Conservation (phyloP, 805 yeast species). For the Teunomyces gatunensis region DNA sequence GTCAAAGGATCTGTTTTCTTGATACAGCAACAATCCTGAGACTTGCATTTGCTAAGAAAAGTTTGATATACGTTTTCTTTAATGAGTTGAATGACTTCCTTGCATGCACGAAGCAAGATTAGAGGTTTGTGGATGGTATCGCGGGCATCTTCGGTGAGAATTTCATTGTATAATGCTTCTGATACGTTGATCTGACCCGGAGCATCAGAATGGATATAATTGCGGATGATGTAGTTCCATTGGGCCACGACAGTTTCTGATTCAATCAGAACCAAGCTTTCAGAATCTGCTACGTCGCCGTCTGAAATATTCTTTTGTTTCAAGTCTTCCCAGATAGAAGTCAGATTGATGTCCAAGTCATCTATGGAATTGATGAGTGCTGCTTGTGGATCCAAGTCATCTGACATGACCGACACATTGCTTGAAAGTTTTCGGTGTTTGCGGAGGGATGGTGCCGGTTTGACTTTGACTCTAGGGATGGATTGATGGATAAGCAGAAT, state of each 20-base stretch:
- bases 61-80: slow-evolving; percentile 33
- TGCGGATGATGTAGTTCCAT: slow-evolving; percentile 38
- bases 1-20: not conserved
- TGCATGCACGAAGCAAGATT: slow-evolving; percentile 25
- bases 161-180: slow-evolving; percentile 28
- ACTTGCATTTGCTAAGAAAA: slow-evolving; percentile 1
- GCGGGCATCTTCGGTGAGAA: slow-evolving; percentile 16
- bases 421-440: not conserved
- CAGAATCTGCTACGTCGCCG: slow-evolving; percentile 5
- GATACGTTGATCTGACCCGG: slow-evolving; percentile 51
- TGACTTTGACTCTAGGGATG: slow-evolving; percentile 7
- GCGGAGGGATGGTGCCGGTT: slow-evolving; percentile 5
- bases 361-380: slow-evolving; percentile 26
- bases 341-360: slow-evolving; percentile 15
- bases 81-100: slow-evolving; percentile 31
- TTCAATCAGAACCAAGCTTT: slow-evolving; percentile 4
- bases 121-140: slow-evolving; percentile 26
- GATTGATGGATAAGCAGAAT: slow-evolving; percentile 10
- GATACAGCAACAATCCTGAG: not conserved
- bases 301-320: slow-evolving; percentile 2
- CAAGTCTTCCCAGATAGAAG: slow-evolving; percentile 12
- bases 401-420: slow-evolving; percentile 16
- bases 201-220: slow-evolving; percentile 42
- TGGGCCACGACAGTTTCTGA: slow-evolving; percentile 18
- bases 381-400: slow-evolving; percentile 21